Conservation (phyloP, 192 early-diverging fungal genomes). For the Rhizophagus clarus region DNA sequence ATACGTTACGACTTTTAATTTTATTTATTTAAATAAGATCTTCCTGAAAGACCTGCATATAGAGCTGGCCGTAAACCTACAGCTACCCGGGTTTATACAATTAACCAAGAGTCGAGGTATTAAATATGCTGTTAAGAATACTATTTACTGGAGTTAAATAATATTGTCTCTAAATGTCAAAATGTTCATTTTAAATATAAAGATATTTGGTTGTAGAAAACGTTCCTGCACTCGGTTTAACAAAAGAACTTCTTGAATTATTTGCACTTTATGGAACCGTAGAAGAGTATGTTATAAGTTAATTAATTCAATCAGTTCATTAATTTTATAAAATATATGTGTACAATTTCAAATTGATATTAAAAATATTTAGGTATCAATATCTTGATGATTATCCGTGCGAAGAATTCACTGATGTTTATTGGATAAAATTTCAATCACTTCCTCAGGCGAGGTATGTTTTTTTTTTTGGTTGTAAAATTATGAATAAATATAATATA, state of each 20-base stretch:
- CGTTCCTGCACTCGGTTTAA: conserved; percentile 26
- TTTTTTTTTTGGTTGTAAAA: too few species aligned
- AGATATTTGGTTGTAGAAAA: conserved; percentile 38
- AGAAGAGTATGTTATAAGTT: conserved; percentile 28
- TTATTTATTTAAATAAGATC: not conserved
- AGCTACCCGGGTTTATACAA: conserved; percentile 32
- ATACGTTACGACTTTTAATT: too few species aligned
- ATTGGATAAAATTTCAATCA: conserved; percentile 33
- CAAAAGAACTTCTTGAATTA: conserved; percentile 29
- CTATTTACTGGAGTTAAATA: too few species aligned
- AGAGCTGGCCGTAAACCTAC: conserved; percentile 35
- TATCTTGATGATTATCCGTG: conserved; percentile 34
- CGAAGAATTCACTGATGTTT: conserved; percentile 38
- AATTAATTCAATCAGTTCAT: too few species aligned
- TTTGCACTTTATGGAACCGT: conserved; percentile 32
- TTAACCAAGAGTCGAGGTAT: conserved; percentile 34
- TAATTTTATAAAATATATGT: not conserved
- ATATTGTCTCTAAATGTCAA: too few species aligned
- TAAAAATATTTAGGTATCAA: conserved; percentile 7
- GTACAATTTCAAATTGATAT: not conserved
- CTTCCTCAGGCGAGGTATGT: conserved; percentile 34
- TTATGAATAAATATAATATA: too few species aligned
- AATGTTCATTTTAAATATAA: too few species aligned
- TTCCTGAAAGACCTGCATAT: conserved; percentile 30
- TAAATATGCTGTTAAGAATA: not conserved